Base-by-base conservation (phyloP, 768 basidiomycete species). In the Suillus placidus region DNA sequence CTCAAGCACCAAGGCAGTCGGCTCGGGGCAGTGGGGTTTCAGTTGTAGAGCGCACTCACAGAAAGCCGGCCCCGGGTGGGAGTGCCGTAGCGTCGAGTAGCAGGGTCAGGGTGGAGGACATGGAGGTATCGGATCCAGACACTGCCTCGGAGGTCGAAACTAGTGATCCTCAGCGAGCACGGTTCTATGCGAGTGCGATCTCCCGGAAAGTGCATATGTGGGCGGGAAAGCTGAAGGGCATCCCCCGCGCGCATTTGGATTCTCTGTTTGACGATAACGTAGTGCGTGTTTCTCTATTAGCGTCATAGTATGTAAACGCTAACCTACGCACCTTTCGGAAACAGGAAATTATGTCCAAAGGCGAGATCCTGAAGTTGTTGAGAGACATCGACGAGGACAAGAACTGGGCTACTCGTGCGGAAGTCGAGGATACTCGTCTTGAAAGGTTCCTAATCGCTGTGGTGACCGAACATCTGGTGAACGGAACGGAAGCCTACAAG, bases 351-450 rank as follows among this genome's bases (percentile, higher is more conserved):
- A 64, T 42, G n/a, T 42, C 64, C 23, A 32, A 40, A 64, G 14
- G 20, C 26, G 35, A 68, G 30, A 34, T 77, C 61, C 63, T 77
- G 16, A 13, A 54, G 0, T 6, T 77, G 0, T 26, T 78, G 32
- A 62, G 52, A 42, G 62, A 76, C 1, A 72, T 77, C 35, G 66
- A 77, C 18, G 40, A 61, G 12, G 13, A 67, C 6, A 77, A 71
- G 47, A 55, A 77, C 40, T 30, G 49, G 47, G 45, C 72, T 61
- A 74, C 75, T 54, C 6, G 26, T 16, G 51, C 66, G 7, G 67
- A 78, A 37, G 67, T 68, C 20, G 23, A 61, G 6, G 34, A 32
- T 6, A 55, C 69, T 57, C 32, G 34, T 6, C 67, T 77, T 32
- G 42, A 60, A 30, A n/a, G 58, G 5, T 26, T 38, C 32, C 61